Evolutionary conservation across 257 asterid species (phyloP).

Genomic region (Cynanchum wilfordii): DNA sequence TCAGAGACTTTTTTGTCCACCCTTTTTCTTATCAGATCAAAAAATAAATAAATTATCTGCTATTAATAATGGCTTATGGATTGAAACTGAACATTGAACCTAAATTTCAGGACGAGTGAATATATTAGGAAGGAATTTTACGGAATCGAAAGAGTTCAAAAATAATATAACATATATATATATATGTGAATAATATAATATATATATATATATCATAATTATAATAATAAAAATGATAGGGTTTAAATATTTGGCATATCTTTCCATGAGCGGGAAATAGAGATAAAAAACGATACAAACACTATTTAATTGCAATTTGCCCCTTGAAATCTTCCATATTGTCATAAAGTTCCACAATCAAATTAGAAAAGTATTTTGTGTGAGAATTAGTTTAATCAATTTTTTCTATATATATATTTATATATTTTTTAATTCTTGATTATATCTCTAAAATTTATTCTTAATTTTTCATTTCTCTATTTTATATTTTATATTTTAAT

Average conservation of each 20-base stretch:
- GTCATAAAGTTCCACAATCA: not conserved
- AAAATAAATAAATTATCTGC: not conserved
- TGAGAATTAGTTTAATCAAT: not conserved
- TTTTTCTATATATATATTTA: too few relatives aligned
- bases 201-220: too few relatives aligned
- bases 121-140: too few relatives aligned
- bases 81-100: not conserved
- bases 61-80: not conserved
- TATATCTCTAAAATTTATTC: too few relatives aligned
- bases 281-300: not conserved
- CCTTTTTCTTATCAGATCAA: not conserved
- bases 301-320: not conserved
- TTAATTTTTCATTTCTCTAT: too few relatives aligned
- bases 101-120: not conserved
- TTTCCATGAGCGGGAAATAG: constrained; percentile 4
- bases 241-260: not conserved
- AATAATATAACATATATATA: too few relatives aligned
- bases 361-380: not conserved
- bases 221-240: too few relatives aligned
- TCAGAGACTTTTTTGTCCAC: not conserved
- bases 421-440: too few relatives aligned
- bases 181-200: too few relatives aligned
- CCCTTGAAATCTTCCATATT: not conserved
- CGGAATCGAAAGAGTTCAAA: too few relatives aligned
- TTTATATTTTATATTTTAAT: too few relatives aligned